These are phyloP conservation scores for Aristolochia fimbriata DNA, from an alignment of 164 flowering plant species.

Conservation along the genomic window DNA sequence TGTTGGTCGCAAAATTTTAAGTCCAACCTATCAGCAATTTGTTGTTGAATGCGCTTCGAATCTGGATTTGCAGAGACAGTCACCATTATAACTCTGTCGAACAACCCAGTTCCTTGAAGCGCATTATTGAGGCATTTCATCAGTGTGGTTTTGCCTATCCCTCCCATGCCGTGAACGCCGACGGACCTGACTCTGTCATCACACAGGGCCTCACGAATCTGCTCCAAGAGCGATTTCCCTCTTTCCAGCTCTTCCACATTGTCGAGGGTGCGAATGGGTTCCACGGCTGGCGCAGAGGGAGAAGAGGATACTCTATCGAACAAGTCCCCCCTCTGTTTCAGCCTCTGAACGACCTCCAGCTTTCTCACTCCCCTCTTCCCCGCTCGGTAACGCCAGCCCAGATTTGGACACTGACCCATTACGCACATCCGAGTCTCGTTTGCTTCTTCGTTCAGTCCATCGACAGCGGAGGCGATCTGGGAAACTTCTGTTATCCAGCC, in stretches of 20 bases:
- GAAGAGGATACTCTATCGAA: neutral
- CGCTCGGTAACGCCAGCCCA: constrained; percentile 2
- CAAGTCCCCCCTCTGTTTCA: neutral
- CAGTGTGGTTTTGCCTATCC: constrained; percentile 10
- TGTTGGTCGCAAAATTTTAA: neutral
- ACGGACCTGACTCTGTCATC: neutral
- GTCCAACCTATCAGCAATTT: constrained; percentile 6
- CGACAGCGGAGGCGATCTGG: neutral
- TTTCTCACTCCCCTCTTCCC: constrained; percentile 3
- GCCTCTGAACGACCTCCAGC: neutral
- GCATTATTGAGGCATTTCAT: constrained; percentile 6
- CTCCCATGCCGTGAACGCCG: constrained; percentile 11
- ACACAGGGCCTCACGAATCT: constrained; percentile 2
- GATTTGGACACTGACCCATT: constrained; percentile 5
- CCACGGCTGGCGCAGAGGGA: neutral
- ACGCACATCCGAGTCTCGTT: constrained; percentile 1
- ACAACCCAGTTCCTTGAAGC: neutral
- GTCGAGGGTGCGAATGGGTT: neutral
- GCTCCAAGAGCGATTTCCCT: neutral
- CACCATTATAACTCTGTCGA: constrained; percentile 8
- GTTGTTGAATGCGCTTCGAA: neutral
- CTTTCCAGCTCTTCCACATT: constrained; percentile 2
- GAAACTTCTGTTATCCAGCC: constrained; percentile 6
- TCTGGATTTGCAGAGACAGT: neutral
- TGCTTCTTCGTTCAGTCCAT: neutral